Conservation (phyloP, 495 filamentous ascomycete species). For the Neurospora sp. region DNA sequence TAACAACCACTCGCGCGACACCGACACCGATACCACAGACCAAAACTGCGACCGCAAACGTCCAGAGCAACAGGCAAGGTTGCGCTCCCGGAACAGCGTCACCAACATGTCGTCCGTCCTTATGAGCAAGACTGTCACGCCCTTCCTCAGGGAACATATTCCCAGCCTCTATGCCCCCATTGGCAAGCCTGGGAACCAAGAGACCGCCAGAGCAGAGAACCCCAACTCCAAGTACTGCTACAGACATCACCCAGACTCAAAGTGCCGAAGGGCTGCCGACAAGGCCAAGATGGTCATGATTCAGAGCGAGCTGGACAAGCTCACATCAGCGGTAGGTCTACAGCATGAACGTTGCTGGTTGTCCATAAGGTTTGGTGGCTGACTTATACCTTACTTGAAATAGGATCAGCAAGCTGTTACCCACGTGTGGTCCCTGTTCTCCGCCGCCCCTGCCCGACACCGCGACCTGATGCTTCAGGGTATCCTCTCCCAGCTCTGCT, state of each 20-base stretch:
- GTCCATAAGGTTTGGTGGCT: neutral
- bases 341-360: neutral
- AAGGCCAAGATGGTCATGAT: slow-evolving; percentile 93
- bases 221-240: slow-evolving; percentile 92
- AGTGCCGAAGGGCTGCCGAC: slow-evolving; percentile 84
- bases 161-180: slow-evolving; percentile 26
- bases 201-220: slow-evolving; percentile 35
- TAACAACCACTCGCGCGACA: neutral
- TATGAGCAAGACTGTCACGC: slow-evolving; percentile 53
- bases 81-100: slow-evolving; percentile 21
- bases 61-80: slow-evolving; percentile 29
- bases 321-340: slow-evolving; percentile 51
- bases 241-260: slow-evolving; percentile 85
- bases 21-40: slow-evolving; percentile 1
- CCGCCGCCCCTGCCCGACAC: slow-evolving; percentile 86
- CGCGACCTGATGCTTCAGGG: slow-evolving; percentile 92
- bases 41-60: slow-evolving; percentile 32
- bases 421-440: slow-evolving; percentile 96
- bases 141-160: slow-evolving; percentile 77
- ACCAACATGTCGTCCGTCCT: slow-evolving; percentile 38
- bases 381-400: neutral
- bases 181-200: slow-evolving; percentile 28
- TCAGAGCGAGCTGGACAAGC: slow-evolving; percentile 73
- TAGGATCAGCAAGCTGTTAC: slow-evolving; percentile 74
- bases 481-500: slow-evolving; percentile 91